These are phyloP conservation scores for Boechera retrofracta DNA, from an alignment of 345 rosid species.

Conservation along the genomic window DNA sequence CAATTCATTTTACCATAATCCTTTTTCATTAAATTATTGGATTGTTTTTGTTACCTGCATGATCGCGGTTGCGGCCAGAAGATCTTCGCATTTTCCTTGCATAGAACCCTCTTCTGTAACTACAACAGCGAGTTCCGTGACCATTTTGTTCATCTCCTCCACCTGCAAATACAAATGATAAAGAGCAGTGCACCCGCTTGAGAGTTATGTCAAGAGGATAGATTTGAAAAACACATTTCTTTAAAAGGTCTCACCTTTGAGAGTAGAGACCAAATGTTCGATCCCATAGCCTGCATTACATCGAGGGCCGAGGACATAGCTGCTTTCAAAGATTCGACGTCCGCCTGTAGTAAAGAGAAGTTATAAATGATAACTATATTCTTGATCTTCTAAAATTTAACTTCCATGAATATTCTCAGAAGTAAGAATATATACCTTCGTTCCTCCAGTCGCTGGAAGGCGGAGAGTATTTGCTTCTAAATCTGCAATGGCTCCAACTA, in stretches of 20 bases:
- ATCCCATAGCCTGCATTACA: conserved; percentile 91
- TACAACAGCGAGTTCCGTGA: conserved; percentile 70
- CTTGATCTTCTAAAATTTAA: conserved; percentile 12
- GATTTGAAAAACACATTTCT: not conserved
- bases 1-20: not conserved
- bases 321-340: conserved; percentile 70
- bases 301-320: conserved; percentile 91
- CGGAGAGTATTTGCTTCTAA: conserved; percentile 90
- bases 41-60: conserved; percentile 66
- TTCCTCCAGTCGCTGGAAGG: conserved; percentile 87
- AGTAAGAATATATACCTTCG: conserved; percentile 61
- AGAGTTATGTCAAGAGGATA: conserved; percentile 8
- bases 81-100: conserved; percentile 77
- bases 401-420: not conserved
- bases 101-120: conserved; percentile 64
- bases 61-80: conserved; percentile 67
- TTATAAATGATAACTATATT: conserved; percentile 17
- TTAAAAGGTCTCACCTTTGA: conserved; percentile 64
- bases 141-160: conserved; percentile 67
- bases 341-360: conserved; percentile 61
- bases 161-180: conserved; percentile 54
- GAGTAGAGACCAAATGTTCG: conserved; percentile 67
- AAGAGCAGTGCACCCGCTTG: not conserved
- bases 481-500: conserved; percentile 85
- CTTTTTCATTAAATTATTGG: not conserved